phyloP scores from a whole-genome alignment of 2,329 filamentous ascomycete species.

The Penicillium frequentans region DNA sequence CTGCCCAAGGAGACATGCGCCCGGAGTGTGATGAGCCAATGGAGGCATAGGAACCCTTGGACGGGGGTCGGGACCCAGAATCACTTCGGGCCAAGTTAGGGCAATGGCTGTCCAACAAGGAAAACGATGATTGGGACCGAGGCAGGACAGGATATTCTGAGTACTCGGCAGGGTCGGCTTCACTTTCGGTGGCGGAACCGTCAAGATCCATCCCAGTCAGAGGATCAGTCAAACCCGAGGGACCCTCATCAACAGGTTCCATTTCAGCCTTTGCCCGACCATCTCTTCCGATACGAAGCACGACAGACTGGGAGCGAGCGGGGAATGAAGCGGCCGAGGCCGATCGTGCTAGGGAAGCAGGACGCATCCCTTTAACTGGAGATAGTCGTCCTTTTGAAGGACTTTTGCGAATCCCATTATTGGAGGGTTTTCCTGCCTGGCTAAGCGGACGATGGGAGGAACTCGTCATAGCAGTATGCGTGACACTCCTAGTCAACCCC shows the following conservation, averaged over 20 bases:
- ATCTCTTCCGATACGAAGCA: conserved; percentile 50
- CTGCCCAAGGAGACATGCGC: conserved; percentile 42
- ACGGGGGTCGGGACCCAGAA: conserved; percentile 40
- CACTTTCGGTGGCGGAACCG: conserved; percentile 45
- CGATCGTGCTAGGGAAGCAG: conserved; percentile 32
- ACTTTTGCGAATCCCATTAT: conserved; percentile 41
- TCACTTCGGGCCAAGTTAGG: conserved; percentile 34
- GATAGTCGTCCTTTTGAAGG: conserved; percentile 46
- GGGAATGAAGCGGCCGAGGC: conserved; percentile 33
- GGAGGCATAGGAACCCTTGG: conserved; percentile 46
- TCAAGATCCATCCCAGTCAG: conserved; percentile 42
- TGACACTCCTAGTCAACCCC: conserved; percentile 41
- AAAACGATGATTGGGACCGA: conserved; percentile 42
- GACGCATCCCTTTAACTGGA: conserved; percentile 39
- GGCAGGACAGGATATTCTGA: conserved; percentile 39
- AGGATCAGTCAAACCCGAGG: conserved; percentile 36
- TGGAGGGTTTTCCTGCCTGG: conserved; percentile 33
- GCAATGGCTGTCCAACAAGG: conserved; percentile 35
- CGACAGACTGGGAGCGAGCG: conserved; percentile 42
- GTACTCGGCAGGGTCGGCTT: conserved; percentile 42
- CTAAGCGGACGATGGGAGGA: conserved; percentile 29
- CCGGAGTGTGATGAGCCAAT: conserved; percentile 43
- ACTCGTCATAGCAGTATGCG: conserved; percentile 37
- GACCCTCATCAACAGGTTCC: conserved; percentile 34
- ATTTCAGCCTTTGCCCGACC: conserved; percentile 50